phyloP scores from a whole-genome alignment of 768 basidiomycete genomes.

The Scleroderma citrinum region DNA sequence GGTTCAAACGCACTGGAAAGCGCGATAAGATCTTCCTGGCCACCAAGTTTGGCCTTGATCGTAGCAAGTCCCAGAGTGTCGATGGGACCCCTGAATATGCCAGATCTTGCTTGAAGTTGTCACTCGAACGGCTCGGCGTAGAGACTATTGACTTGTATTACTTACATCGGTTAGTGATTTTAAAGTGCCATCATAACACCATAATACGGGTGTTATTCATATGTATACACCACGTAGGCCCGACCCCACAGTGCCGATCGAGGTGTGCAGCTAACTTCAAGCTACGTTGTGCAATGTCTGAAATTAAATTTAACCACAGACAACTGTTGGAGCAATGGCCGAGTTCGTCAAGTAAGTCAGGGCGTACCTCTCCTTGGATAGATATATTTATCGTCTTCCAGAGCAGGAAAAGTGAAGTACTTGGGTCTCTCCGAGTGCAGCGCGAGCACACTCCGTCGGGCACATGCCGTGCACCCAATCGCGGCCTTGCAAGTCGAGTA shows the following conservation, averaged over 20 bases:
- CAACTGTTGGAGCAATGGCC: constrained; percentile 44
- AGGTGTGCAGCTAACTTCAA: constrained; percentile 25
- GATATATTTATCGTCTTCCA: constrained; percentile 10
- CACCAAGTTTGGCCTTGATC: constrained; percentile 46
- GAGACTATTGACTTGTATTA: constrained; percentile 43
- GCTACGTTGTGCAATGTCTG: not conserved
- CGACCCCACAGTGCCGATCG: constrained; percentile 40
- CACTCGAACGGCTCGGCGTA: constrained; percentile 38
- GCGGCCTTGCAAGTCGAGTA: constrained; percentile 47
- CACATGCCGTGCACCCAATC: constrained; percentile 46
- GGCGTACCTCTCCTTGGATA: not conserved
- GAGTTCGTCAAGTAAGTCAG: constrained; percentile 43
- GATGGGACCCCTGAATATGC: constrained; percentile 39
- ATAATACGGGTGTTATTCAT: too few relatives aligned
- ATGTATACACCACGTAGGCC: constrained; percentile 20
- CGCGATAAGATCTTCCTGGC: constrained; percentile 51
- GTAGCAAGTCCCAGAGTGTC: constrained; percentile 20
- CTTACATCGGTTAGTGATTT: constrained; percentile 29
- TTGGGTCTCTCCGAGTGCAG: constrained; percentile 51
- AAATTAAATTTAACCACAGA: constrained; percentile 11
- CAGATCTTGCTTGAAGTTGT: constrained; percentile 31
- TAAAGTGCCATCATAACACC: not conserved
- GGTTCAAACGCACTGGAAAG: constrained; percentile 44
- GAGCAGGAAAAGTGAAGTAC: constrained; percentile 38
- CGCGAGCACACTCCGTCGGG: constrained; percentile 42